Evolutionary conservation across 2,329 filamentous ascomycete genomes (phyloP), one percentile per base, ranked within the genome.

Genomic region (Cryoendolithus antarcticus): DNA sequence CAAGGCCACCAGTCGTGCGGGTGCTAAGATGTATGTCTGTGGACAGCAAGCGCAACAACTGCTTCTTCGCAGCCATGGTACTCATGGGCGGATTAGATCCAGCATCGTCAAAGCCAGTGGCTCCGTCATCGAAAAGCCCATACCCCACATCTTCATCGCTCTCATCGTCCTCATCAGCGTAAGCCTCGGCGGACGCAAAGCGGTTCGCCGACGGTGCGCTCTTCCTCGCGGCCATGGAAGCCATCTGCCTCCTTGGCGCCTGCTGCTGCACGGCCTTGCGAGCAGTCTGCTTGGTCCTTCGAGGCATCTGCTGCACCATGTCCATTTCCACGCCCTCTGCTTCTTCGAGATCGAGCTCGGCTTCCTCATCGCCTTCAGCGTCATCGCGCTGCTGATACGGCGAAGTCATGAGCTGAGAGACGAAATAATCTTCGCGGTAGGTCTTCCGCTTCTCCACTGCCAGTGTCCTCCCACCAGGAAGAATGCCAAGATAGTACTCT

Each of bases 41-140:
- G 21, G 73, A 66, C 4, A 75, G 50, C 2, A 74, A 58, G 44
- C 75, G 74, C 4, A 79, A 62, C 11, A 79, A 63, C 3, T 64
- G 65, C 47, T 78, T 74, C 35, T 74, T 75, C 2, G 67, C 68
- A 6, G 63, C 59, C 9, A 70, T 51, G 3, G 65, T 62, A 10
- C 60, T 66, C 45, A 64, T 67, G 8, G 43, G 44, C 3, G 51
- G 15, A 19, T 19, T 19, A 19, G 15, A 19, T 19, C 15, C 15
- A 19, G 15, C 15, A 19, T 19, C 15, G 15, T 19, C 15, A 19
- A 19, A 19, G 15, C 15, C 15, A 19, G 15, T 19, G 15, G 15
- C 15, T 19, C 15, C 15, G 15, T 19, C 15, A 19, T 19, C 15
- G 15, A 19, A 19, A 19, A 19, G 15, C 15, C 15, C 15, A 19